These are phyloP conservation scores for Cordyceps javanica DNA, from an alignment of 2,329 filamentous ascomycete species.

Conservation along the genomic window DNA sequence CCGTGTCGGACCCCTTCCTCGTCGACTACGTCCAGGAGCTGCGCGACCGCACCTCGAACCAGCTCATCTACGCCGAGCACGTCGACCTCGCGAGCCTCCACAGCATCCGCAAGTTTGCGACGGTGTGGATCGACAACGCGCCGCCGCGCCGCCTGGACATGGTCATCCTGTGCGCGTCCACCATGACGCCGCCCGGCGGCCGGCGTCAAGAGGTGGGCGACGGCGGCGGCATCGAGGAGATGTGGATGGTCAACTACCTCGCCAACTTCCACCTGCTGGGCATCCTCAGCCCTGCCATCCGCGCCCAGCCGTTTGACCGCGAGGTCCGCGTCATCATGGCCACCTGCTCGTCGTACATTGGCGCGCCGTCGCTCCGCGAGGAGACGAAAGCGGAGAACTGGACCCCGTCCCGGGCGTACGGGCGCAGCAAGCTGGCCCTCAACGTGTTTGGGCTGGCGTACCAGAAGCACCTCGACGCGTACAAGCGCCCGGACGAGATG, in stretches of 20 bases:
- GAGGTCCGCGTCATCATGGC: conserved; percentile 85
- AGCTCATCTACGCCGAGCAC: conserved; percentile 91
- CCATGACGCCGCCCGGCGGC: conserved; percentile 62
- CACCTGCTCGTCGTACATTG: conserved; percentile 84
- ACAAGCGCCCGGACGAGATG: conserved; percentile 74
- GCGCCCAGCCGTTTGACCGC: conserved; percentile 86
- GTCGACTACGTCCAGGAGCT: conserved; percentile 90
- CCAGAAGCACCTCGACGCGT: conserved; percentile 83
- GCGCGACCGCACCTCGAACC: conserved; percentile 67
- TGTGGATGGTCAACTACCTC: conserved; percentile 92
- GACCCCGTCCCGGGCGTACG: conserved; percentile 52
- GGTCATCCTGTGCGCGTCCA: conserved; percentile 80
- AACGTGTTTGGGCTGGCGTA: conserved; percentile 87
- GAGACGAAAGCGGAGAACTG: conserved; percentile 43
- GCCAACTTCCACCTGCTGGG: conserved; percentile 92
- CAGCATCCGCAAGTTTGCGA: conserved; percentile 87
- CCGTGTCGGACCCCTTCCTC: conserved; percentile 78
- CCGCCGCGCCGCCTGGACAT: conserved; percentile 85
- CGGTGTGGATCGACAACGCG: conserved; percentile 95
- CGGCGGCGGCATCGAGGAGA: conserved; percentile 82
- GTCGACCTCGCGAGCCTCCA: conserved; percentile 85
- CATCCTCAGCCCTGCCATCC: conserved; percentile 83
- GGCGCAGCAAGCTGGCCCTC: conserved; percentile 68
- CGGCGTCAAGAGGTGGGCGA: conserved; percentile 60
- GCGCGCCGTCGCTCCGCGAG: conserved; percentile 59